Evolutionary conservation across 2,329 filamentous ascomycete genomes (phyloP).

Genomic region (Drechslerella coelobrocha): DNA sequence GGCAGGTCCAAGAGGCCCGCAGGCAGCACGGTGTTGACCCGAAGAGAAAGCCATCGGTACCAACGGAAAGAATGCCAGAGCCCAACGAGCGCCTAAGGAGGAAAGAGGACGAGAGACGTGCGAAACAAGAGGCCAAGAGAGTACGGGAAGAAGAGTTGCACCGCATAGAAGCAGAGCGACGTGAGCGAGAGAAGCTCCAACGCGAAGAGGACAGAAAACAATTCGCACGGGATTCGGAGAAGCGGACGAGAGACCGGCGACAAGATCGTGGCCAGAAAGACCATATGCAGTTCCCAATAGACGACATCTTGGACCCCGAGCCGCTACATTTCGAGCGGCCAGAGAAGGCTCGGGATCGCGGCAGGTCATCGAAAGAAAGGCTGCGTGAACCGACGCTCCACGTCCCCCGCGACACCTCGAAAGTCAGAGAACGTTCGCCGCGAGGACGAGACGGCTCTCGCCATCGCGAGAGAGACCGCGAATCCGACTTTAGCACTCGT

Average conservation of each 20-base stretch:
- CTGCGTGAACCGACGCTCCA: conserved; percentile 30
- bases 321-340: conserved; percentile 22
- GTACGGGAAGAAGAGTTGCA: conserved; percentile 19
- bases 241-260: conserved; percentile 34
- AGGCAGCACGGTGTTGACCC: conserved; percentile 26
- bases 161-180: conserved; percentile 16
- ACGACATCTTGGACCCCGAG: conserved; percentile 34
- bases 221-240: conserved; percentile 21
- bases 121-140: conserved; percentile 18
- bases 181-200: conserved; percentile 27
- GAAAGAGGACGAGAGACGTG: conserved; percentile 26
- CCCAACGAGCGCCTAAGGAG: conserved; percentile 22
- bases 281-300: conserved; percentile 31
- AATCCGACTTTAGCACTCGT: conserved; percentile 45
- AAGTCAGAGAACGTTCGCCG: conserved; percentile 31
- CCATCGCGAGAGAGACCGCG: conserved; percentile 32
- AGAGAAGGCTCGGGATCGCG: conserved; percentile 28
- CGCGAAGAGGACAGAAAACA: conserved; percentile 26
- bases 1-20: conserved; percentile 27
- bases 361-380: conserved; percentile 45
- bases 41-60: conserved; percentile 10
- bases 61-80: conserved; percentile 7
- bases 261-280: conserved; percentile 30
- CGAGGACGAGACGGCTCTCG: conserved; percentile 34
- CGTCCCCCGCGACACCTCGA: conserved; percentile 29